phyloP scores from a whole-genome alignment of 306 rosid species.

The Castanospermum australe region DNA sequence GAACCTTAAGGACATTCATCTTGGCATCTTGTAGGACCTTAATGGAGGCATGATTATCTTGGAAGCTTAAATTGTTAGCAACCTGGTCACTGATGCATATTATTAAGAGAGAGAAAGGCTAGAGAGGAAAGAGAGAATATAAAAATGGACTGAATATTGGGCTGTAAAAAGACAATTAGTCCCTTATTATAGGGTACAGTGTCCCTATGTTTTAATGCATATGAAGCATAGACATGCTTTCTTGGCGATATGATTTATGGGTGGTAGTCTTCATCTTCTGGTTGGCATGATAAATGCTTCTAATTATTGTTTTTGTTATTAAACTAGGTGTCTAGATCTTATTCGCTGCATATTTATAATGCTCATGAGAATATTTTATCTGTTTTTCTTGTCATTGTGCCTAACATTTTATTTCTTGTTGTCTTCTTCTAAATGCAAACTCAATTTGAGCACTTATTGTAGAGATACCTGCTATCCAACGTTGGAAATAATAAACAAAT shows the following conservation, averaged over 20 bases:
- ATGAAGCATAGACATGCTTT: slow-evolving; percentile 5
- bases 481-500: slow-evolving; percentile 32
- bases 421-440: slow-evolving; percentile 4
- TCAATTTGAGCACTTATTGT: slow-evolving; percentile 16
- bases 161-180: background rate
- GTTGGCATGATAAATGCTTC: background rate
- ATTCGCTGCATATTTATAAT: background rate
- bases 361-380: background rate
- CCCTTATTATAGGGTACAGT: background rate
- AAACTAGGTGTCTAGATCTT: background rate
- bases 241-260: background rate
- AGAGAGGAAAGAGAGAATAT: background rate
- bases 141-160: background rate
- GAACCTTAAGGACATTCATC: slow-evolving; percentile 3
- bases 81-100: background rate
- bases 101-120: background rate
- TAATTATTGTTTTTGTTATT: background rate
- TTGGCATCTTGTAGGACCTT: background rate
- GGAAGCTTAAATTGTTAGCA: background rate
- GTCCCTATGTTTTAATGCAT: slow-evolving; percentile 2
- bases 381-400: background rate
- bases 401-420: background rate
- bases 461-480: slow-evolving; percentile 17
- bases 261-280: background rate
- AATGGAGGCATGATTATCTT: background rate